Evolutionary conservation across 2,329 filamentous ascomycete species (phyloP), one percentile per base, ranked within the genome.

Genomic region (Colletotrichum sidae): DNA sequence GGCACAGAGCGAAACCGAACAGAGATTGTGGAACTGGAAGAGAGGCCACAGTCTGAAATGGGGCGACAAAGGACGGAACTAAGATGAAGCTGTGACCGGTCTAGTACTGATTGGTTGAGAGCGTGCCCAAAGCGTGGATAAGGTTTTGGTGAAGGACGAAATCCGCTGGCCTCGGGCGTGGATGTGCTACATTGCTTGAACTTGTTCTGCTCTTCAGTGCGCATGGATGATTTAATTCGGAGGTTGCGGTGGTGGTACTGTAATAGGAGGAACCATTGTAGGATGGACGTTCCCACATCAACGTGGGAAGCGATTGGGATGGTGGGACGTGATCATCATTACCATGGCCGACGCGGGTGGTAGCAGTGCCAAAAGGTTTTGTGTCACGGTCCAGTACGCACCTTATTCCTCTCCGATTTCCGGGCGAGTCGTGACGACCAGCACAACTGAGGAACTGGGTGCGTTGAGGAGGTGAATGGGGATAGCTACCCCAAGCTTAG

Each of bases 61-160:
- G 46, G 17, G 50, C 25, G 50, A 45, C 11, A 44, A 46, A 41
- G 34, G 45, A 44, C 45, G 50, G 56, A 53, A 35, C 50, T 37
- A 53, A 57, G 45, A 50, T 51, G 45, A 42, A 41, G 57, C 34
- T 41, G 44, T 35, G 17, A 46, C 46, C 44, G 37, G 33, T 33
- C 34, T 55, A 50, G 52, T 44, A 33, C 17, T 46, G 39, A 49
- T 35, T 15, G 13, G 17, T 13, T n/a, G 42, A 8, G 1, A 49
- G 47, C 37, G 46, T 65, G 57, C 51, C 62, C 52, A 62, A 49
- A 62, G 52, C 62, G 37, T 52, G 39, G 41, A 47, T 44, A 65
- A 53, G 44, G 58, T 65, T 65, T 62, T 38, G 41, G 35, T 39
- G 57, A n/a, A 15, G 54, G 41, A 39, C 39, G n/a, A 55, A 11